Percentiles rank a stretch among this genome's conserved stretches.
Conservation (phyloP, 768 basidiomycete genomes). For the Serendipita sp. region DNA sequence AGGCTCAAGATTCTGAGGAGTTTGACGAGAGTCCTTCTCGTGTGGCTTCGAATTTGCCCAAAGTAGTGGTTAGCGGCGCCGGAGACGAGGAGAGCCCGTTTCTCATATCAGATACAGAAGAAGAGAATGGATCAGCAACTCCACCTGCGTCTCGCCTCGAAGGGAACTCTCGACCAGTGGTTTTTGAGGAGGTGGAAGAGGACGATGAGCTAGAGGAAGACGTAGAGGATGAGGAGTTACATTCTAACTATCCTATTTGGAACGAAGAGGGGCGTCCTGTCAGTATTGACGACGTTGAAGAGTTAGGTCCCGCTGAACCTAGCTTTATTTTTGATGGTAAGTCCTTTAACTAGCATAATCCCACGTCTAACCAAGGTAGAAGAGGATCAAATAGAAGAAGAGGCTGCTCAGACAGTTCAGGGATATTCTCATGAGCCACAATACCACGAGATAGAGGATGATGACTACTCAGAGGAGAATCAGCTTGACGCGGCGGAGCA, state of each 20-base stretch:
- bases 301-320: background rate
- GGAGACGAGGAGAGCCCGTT: constrained; percentile 4
- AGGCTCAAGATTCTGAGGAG: background rate
- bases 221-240: background rate
- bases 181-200: constrained; percentile 10
- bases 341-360: too few species aligned
- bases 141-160: background rate
- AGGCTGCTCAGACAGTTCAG: too few species aligned
- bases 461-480: background rate
- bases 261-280: background rate
- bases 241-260: background rate
- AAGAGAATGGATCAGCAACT: background rate
- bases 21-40: background rate
- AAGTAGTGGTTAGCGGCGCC: background rate
- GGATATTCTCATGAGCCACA: too few species aligned
- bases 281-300: background rate
- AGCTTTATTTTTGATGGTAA: too few species aligned
- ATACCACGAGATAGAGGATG: constrained; percentile 12
- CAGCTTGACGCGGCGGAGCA: too few species aligned
- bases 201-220: constrained; percentile 11
- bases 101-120: background rate
- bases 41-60: background rate
- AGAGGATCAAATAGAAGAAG: background rate
- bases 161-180: constrained; percentile 14
- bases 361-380: background rate